Base-by-base conservation (phyloP, 73 alveolate species). In the Symbiodinium natans region DNA sequence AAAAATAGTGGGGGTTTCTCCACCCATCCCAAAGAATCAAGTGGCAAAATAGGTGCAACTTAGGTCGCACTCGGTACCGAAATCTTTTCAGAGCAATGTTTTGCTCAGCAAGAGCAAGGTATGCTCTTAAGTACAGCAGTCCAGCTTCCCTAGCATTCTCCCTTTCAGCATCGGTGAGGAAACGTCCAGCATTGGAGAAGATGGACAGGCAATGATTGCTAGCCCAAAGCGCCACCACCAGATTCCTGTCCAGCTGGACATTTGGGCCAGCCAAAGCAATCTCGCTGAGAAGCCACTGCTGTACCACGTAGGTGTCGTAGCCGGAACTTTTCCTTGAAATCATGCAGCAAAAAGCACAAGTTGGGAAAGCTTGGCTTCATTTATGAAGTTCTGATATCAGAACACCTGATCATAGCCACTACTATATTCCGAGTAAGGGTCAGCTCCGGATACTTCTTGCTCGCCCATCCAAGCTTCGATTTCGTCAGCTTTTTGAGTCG, bases 401-500 rank as follows among this genome's bases (percentile, higher is more conserved):
- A 43, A 8, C 56, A 43, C 56, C 56, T 43, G 5, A 5, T 43
- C 56, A 43, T 43, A 43, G 11, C 5, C 56, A 5, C 56, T 8
- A 11, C 11, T 43, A 5, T 8, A 43, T 43, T 43, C 11, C 56
- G 5, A 11, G 19, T 43, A 8, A 5, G 56, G 56, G 5, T 43
- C 63, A 86, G 27, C 68, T 86, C 94, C 1, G 94, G 59, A 17
- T 56, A 86, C 7, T 2, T 0, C 1, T 34, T 54, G 34, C 29
- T 19, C 9, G 7, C 13, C 84, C 84, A 87, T 31, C 59, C 59
- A 71, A 87, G 23, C 39, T 87, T 87, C 25, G 33, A 33, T 33
- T 87, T 87, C 38, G 59, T 86, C 29, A 86, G n/a, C 38, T 52
- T 54, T 41, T 59, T 86, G 84, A 86, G 23, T 17, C 84, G 83